Evolutionary conservation across 352 stramenopile species (phyloP).

Genomic region (Globisporangium acanthophoron): DNA sequence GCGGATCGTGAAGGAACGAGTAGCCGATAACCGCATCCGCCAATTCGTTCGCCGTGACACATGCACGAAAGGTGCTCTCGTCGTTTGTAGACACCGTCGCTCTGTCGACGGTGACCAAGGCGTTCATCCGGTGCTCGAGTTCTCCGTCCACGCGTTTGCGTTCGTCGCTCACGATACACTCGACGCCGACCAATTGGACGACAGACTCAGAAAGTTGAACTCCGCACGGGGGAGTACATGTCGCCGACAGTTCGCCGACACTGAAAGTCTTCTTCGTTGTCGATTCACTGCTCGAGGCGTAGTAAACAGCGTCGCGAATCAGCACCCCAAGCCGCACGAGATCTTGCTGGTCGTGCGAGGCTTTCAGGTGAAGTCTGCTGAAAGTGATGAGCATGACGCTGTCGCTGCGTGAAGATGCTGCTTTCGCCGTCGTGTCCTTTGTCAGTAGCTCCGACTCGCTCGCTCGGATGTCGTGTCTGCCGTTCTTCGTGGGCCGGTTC

Average conservation of each 20-base stretch:
- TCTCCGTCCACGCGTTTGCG: background rate
- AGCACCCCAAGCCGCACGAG: conserved; percentile 2
- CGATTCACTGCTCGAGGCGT: conserved; percentile 1
- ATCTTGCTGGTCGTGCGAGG: conserved; percentile 8
- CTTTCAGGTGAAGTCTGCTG: conserved; percentile 21
- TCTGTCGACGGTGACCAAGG: background rate
- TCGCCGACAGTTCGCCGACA: conserved; percentile 7
- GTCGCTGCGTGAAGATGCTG: background rate
- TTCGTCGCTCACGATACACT: background rate
- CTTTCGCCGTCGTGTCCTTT: too few species aligned
- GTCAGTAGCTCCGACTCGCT: background rate
- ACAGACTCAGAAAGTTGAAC: conserved; percentile 2
- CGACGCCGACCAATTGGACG: conserved; percentile 7
- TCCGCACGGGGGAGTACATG: background rate
- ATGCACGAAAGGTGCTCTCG: conserved; percentile 1
- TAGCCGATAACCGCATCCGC: background rate
- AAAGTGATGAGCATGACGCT: conserved; percentile 24
- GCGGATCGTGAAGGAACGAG: background rate
- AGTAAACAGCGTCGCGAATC: conserved; percentile 8
- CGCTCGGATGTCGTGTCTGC: background rate
- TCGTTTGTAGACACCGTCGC: background rate
- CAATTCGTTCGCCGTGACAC: conserved; percentile 2
- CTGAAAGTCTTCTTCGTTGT: background rate
- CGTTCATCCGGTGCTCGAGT: background rate
- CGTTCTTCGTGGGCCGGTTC: background rate